Conservation (phyloP, 2,329 filamentous ascomycete genomes). For the Alternaria brassicae region DNA sequence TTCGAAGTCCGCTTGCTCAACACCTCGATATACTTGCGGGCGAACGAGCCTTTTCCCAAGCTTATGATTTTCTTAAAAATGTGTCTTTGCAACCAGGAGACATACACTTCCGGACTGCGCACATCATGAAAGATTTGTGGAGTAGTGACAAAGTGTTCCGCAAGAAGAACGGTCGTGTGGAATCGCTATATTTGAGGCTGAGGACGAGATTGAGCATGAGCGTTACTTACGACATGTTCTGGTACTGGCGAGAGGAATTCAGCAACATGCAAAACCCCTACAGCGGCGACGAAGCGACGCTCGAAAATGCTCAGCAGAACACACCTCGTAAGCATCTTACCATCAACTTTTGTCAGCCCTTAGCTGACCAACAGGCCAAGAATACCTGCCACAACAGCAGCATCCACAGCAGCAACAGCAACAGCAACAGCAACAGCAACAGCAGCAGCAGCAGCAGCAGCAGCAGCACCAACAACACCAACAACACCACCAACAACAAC, state of each 20-base stretch:
- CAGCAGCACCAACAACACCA: background rate
- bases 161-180: constrained; percentile 41
- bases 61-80: constrained; percentile 42
- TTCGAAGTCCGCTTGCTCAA: constrained; percentile 38
- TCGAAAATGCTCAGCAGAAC: constrained; percentile 32
- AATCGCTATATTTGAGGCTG: constrained; percentile 42
- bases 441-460: constrained; percentile 4
- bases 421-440: constrained; percentile 15
- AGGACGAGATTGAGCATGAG: constrained; percentile 48
- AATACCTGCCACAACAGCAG: constrained; percentile 25
- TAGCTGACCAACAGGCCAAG: constrained; percentile 24
- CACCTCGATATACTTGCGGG: constrained; percentile 45
- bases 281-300: constrained; percentile 38
- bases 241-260: constrained; percentile 51
- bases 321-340: constrained; percentile 37
- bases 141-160: constrained; percentile 43
- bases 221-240: constrained; percentile 50
- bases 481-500: background rate
- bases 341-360: background rate
- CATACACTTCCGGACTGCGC: constrained; percentile 36
- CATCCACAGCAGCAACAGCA: constrained; percentile 12
- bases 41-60: constrained; percentile 44
- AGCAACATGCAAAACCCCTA: constrained; percentile 48
- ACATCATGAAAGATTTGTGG: constrained; percentile 48
- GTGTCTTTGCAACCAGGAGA: constrained; percentile 46